phyloP scores from a whole-genome alignment of 306 rosid genomes.

The Myrica gale region DNA sequence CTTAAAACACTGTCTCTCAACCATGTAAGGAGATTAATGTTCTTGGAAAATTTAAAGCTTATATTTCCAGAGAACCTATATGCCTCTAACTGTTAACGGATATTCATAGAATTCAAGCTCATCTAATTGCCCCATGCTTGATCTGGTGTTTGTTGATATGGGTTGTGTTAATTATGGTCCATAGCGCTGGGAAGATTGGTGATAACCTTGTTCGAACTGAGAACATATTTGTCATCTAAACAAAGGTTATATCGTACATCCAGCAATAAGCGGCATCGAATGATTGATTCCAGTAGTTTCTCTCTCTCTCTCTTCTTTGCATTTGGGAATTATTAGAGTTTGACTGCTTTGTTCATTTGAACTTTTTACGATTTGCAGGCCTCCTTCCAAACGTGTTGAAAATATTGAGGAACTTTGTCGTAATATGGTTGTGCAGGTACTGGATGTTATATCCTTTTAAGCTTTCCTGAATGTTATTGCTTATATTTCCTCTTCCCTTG shows the following conservation, averaged over 20 bases:
- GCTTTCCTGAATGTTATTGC: not conserved
- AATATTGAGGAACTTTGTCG: conserved; percentile 70
- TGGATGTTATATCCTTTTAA: not conserved
- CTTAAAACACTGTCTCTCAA: not conserved
- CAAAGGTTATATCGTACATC: not conserved
- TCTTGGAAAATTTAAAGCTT: no score
- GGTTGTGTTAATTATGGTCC: no score
- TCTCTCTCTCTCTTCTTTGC: not conserved
- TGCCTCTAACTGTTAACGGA: no score
- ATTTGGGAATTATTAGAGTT: not conserved
- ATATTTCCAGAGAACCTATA: no score
- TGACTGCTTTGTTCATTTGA: not conserved
- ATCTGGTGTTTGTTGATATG: no score
- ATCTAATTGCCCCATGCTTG: no score
- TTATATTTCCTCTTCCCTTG: not conserved
- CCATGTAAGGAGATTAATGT: no score
- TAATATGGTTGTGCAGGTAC: conserved; percentile 70
- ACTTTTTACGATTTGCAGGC: conserved; percentile 41
- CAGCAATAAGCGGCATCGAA: not conserved
- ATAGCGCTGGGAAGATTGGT: no score
- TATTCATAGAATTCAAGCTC: no score
- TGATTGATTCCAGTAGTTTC: not conserved
- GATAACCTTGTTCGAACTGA: no score
- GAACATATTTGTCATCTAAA: no score
- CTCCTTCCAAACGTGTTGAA: conserved; percentile 38